phyloP scores from a whole-genome alignment of 768 basidiomycete species.

The Naematelia aurantialba region DNA sequence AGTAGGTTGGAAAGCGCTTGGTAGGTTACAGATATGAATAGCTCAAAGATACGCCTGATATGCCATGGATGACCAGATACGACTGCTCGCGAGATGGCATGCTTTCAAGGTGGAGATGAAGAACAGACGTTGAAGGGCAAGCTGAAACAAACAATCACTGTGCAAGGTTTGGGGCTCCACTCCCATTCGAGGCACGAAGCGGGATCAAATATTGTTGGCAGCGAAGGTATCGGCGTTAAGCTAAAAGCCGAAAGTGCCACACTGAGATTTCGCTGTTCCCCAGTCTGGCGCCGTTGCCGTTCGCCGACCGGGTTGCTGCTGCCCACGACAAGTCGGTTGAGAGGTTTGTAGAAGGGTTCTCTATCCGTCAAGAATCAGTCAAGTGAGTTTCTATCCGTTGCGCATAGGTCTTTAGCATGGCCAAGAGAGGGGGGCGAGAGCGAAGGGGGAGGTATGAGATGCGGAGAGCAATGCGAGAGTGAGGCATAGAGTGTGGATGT shows the following conservation, averaged over 20 bases:
- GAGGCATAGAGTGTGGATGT: not conserved
- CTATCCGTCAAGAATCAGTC: constrained; percentile 12
- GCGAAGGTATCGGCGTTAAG: constrained; percentile 9
- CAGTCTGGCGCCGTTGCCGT: not conserved
- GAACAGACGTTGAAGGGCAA: not conserved
- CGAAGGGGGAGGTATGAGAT: not conserved
- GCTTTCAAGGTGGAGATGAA: not conserved
- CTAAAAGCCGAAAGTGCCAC: constrained; percentile 7
- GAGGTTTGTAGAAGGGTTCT: not conserved
- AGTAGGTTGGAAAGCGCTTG: too few species aligned
- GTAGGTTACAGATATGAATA: too few species aligned
- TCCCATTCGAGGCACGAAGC: not conserved
- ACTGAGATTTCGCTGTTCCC: not conserved
- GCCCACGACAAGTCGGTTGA: constrained; percentile 1
- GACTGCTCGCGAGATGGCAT: not conserved
- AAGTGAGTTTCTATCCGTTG: constrained; percentile 9
- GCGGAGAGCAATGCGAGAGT: not conserved
- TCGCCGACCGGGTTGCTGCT: not conserved
- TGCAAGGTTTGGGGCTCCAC: not conserved
- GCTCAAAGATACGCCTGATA: too few species aligned
- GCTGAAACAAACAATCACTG: not conserved
- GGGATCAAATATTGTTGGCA: not conserved
- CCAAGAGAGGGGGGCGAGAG: not conserved
- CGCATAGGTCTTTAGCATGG: not conserved
- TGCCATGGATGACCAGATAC: not conserved